Evolutionary conservation across 2,329 filamentous ascomycete species (phyloP).

Genomic region (Aaosphaeria arxii): DNA sequence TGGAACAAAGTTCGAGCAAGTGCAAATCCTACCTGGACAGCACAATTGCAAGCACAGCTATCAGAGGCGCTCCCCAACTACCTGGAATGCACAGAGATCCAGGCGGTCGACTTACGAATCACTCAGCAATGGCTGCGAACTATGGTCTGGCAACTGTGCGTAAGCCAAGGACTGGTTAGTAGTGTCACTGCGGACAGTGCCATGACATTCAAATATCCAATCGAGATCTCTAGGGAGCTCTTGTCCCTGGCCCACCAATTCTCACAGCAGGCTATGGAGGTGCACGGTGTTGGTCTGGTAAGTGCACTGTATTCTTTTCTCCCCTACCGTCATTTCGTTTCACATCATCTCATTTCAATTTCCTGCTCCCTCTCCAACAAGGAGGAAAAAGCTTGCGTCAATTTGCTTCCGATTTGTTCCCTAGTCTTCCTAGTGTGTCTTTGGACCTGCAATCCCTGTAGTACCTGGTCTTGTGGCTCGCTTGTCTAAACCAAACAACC

Average conservation of each 20-base stretch:
- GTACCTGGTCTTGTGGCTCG: constrained; percentile 4
- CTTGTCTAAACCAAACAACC: constrained; percentile 9
- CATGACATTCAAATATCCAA: constrained; percentile 61
- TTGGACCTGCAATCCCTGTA: neutral
- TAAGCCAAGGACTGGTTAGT: constrained; percentile 63
- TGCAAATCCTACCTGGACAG: constrained; percentile 46
- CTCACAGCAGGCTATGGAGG: constrained; percentile 68
- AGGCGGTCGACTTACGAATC: constrained; percentile 66
- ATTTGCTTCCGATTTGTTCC: too few species aligned
- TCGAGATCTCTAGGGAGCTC: constrained; percentile 60
- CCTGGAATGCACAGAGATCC: constrained; percentile 59
- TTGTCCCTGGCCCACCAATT: constrained; percentile 66
- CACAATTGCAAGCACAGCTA: constrained; percentile 50
- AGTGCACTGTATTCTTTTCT: constrained; percentile 28
- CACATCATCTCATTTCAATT: neutral
- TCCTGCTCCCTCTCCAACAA: too few species aligned
- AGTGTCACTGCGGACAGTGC: constrained; percentile 57
- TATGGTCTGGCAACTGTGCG: constrained; percentile 71
- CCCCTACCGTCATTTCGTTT: neutral
- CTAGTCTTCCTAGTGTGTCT: too few species aligned
- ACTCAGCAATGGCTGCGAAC: constrained; percentile 70
- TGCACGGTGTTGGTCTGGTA: constrained; percentile 72
- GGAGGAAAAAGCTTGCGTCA: too few species aligned
- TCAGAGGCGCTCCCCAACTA: constrained; percentile 54
- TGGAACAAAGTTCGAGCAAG: constrained; percentile 59